These are phyloP conservation scores for Bauhinia variegata DNA, from an alignment of 306 rosid genomes.

Conservation along the genomic window DNA sequence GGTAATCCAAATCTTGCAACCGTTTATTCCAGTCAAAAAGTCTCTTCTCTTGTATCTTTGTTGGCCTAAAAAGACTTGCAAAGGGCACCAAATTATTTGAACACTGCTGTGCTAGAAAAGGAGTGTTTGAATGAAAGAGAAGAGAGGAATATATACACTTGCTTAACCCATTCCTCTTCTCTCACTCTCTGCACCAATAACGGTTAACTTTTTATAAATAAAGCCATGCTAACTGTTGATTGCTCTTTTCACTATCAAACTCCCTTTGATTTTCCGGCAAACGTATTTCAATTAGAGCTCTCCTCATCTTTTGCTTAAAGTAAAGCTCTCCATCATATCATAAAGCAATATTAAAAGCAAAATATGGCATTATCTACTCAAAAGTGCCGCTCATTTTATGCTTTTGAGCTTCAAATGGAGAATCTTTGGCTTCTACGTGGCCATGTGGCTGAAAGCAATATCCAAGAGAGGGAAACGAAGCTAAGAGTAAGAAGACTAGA, in stretches of 20 bases:
- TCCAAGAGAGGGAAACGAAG: slow-evolving; percentile 50
- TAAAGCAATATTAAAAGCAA: slow-evolving; percentile 91
- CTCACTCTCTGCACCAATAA: slow-evolving; percentile 47
- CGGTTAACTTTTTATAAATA: slow-evolving; percentile 53
- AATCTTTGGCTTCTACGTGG: slow-evolving; percentile 85
- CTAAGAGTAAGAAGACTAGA: slow-evolving; percentile 24
- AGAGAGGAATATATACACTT: slow-evolving; percentile 58
- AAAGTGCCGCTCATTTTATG: slow-evolving; percentile 91
- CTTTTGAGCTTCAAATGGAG: slow-evolving; percentile 88
- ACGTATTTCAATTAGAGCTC: slow-evolving; percentile 53
- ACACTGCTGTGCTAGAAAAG: slow-evolving; percentile 70
- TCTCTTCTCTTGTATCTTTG: slow-evolving; percentile 68
- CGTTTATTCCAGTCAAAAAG: slow-evolving; percentile 83
- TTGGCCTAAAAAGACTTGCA: slow-evolving; percentile 98
- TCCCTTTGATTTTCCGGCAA: slow-evolving; percentile 41
- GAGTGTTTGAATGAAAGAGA: slow-evolving; percentile 85
- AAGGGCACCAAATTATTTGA: slow-evolving; percentile 82
- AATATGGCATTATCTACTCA: slow-evolving; percentile 99
- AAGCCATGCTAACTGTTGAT: slow-evolving; percentile 42
- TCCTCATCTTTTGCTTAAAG: slow-evolving; percentile 77
- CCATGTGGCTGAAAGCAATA: slow-evolving; percentile 94
- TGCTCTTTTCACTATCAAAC: slow-evolving; percentile 48
- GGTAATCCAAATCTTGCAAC: slow-evolving; percentile 58
- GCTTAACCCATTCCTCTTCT: slow-evolving; percentile 32
- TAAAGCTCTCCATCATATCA: slow-evolving; percentile 71